phyloP scores from a whole-genome alignment of 83 land plant genomes.

The Thuja plicata region DNA sequence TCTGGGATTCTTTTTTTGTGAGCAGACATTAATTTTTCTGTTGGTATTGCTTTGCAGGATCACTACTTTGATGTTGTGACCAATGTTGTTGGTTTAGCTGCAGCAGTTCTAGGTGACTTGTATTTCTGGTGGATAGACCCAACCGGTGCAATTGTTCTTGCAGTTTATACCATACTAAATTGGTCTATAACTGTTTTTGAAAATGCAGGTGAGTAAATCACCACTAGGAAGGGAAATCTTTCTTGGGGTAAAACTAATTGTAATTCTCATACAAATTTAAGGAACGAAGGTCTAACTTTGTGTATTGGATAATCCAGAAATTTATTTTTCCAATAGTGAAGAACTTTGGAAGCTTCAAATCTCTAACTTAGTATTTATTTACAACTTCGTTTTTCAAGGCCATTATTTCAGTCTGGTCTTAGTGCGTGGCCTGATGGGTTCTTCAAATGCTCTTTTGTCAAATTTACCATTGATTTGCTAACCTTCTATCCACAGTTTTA shows the following conservation, averaged over 20 bases:
- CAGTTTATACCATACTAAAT: slow-evolving; percentile 75
- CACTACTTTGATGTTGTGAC: slow-evolving; percentile 90
- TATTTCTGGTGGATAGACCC: slow-evolving; percentile 93
- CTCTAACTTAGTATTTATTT: not conserved
- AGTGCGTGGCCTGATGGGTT: not conserved
- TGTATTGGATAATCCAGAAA: not conserved
- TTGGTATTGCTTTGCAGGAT: slow-evolving; percentile 51
- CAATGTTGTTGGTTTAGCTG: slow-evolving; percentile 76
- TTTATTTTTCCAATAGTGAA: not conserved
- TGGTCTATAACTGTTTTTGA: slow-evolving; percentile 88
- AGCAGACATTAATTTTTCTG: slow-evolving; percentile 8
- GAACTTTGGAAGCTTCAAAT: not conserved
- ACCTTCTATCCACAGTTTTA: not conserved
- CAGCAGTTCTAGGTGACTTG: slow-evolving; percentile 77
- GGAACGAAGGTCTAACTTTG: not conserved
- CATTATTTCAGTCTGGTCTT: not conserved
- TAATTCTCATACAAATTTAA: not conserved
- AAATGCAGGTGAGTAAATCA: slow-evolving; percentile 66
- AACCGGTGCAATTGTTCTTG: slow-evolving; percentile 79
- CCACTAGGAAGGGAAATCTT: not conserved
- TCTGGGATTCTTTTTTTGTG: not conserved
- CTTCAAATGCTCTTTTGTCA: not conserved
- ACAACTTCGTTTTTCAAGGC: not conserved
- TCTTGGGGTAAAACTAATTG: not conserved
- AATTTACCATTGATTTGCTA: not conserved